Evolutionary conservation across 768 basidiomycete species (phyloP), one percentile per base, ranked within the genome.

Genomic region (Trametes cubensis): DNA sequence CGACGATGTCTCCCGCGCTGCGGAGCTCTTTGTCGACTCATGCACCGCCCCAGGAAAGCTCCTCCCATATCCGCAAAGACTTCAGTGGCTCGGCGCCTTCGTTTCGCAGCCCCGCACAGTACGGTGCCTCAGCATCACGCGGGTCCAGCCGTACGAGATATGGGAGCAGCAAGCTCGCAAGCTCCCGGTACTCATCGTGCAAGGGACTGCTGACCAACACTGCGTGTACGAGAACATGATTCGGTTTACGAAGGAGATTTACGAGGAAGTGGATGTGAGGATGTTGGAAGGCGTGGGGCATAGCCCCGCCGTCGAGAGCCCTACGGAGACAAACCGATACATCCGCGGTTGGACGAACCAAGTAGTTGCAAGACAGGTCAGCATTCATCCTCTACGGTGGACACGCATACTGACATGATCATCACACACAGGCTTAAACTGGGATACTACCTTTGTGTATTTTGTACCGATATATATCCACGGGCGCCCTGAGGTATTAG

Each of bases 121-220:
- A 34, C 63, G 70, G 4, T 13, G 21, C 11, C 45, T 23, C 44
- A 38, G 42, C 20, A 21, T 66, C 53, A 45, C 39, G 7, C 60
- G 70, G 28, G 25, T 34, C n/a, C 70, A 69, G 41, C 65, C 66
- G 41, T 49, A 42, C 25, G 41, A 52, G 28, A 20, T 49, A 6
- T 69, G 62, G 60, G 55, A 62, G 58, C 48, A 55, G 55, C 62
- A 59, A 21, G 57, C 65, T 34, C 54, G 52, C 46, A 25, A 45
- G 10, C 50, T 63, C 15, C 67, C 65, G 17, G 59, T 64, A 23
- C 56, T 70, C 25, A 39, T 71, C n/a, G 41, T 71, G 3, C 69
- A 70, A 42, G 70, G 70, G 15, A 55, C 40, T 40, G 52, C 51
- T 30, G 70, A 71, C 21, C 51, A 28, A 38, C 60, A 62, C 34